These are phyloP conservation scores for Elongisporangium undulatum DNA, from an alignment of 352 stramenopile genomes.

Conservation along the genomic window DNA sequence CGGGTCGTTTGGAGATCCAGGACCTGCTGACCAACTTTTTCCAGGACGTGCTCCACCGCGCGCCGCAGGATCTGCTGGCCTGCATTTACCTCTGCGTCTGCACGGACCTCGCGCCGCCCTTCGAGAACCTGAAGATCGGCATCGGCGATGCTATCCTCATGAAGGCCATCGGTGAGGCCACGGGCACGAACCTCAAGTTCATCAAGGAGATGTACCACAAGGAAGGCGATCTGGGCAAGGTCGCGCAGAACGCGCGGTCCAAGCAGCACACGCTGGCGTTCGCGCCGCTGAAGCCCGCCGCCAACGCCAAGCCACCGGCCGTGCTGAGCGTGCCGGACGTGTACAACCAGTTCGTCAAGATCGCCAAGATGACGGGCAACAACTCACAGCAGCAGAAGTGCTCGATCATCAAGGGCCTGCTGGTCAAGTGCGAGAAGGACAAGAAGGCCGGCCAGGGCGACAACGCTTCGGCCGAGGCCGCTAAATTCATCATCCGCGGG, in stretches of 20 bases:
- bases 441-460: constrained; percentile 49
- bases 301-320: constrained; percentile 59
- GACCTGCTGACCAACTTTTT: constrained; percentile 87
- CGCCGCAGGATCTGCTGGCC: constrained; percentile 80
- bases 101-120: constrained; percentile 92
- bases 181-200: constrained; percentile 86
- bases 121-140: constrained; percentile 97
- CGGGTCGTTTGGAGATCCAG: constrained; percentile 78
- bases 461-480: constrained; percentile 69
- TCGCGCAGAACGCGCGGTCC: constrained; percentile 91
- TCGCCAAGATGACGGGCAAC: constrained; percentile 93
- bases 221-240: constrained; percentile 96
- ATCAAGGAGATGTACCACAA: constrained; percentile 96
- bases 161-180: constrained; percentile 95
- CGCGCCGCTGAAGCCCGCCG: constrained; percentile 19
- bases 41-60: constrained; percentile 62
- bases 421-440: constrained; percentile 91
- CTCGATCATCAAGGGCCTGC: constrained; percentile 95
- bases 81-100: constrained; percentile 91
- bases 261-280: constrained; percentile 94
- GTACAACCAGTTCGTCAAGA: constrained; percentile 90
- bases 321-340: constrained; percentile 86
- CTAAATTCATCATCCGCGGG: constrained; percentile 98
- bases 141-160: constrained; percentile 98
- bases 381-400: constrained; percentile 97